Evolutionary conservation across 495 filamentous ascomycete genomes (phyloP), one percentile per base, ranked within the genome.

Genomic region (Neurospora cerealis): DNA sequence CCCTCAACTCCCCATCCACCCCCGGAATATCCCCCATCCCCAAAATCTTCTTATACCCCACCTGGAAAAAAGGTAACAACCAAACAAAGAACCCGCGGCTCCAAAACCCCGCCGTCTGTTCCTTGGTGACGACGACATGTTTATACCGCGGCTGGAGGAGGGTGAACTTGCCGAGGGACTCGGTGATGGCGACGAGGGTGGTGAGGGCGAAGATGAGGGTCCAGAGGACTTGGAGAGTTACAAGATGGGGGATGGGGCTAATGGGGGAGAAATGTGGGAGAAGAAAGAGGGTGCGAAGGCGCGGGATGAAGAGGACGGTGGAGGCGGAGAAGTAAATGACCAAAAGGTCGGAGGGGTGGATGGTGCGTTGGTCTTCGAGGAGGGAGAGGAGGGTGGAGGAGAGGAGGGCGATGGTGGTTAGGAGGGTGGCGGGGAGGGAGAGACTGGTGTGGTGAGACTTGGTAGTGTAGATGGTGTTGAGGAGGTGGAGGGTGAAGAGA

Each of bases 311-410:
- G 19, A 82, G 72, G 19, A 80, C 24, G 28, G 60, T 75, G 2
- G 74, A 71, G 10, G 74, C 28, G 24, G 80, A 78, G 62, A 83
- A 81, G 73, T 82, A 83, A 11, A 83, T 39, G 4, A 82, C 76
- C 21, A 83, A 74, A 2, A 80, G 54, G 32, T 80, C 80, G 0
- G 82, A 83, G 15, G 82, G 82, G 6, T 73, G 69, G 36, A 80
- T 70, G 0, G 81, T 80, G 10, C 80, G 78, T 42, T 82, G 81
- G 72, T 83, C 78, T 46, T 82, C 78, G 10, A 83, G 71, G 69
- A 77, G 81, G 37, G 80, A 83, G 5, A 75, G 74, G 5, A 77
- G 0, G 0, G 39, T 17, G 13, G 82, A 75, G 11, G 70, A 73
- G 3, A 76, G 32, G 11, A 79, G 39, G 19, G 76, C 19, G 4